Percentiles rank a stretch among this genome's conserved stretches.
phyloP scores from a whole-genome alignment of 2,329 filamentous ascomycete genomes.

The Xylariaceae sp. region DNA sequence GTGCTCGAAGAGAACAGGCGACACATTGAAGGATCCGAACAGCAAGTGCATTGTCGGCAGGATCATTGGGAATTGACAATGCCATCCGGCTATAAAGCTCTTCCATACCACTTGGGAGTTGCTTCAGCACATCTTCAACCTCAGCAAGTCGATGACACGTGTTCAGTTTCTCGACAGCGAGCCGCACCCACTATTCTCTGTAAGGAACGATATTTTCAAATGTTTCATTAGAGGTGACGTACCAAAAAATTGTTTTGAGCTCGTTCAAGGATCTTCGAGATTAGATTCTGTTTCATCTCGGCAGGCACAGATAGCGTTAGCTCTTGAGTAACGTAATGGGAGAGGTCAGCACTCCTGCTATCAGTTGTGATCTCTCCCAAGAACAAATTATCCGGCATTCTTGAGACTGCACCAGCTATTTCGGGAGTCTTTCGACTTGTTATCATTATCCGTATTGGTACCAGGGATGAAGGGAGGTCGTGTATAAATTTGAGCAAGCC shows the following conservation, averaged over 20 bases:
- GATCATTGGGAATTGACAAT: conserved; percentile 13
- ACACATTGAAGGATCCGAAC: conserved; percentile 24
- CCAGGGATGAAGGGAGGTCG: conserved; percentile 10
- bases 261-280: not conserved
- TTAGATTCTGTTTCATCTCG: not conserved
- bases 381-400: conserved; percentile 4
- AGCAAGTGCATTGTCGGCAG: conserved; percentile 15
- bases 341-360: conserved; percentile 18
- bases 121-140: conserved; percentile 7
- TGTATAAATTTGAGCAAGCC: conserved; percentile 27
- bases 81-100: conserved; percentile 33
- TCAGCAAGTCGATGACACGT: conserved; percentile 8
- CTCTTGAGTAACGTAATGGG: not conserved
- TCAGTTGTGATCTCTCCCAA: conserved; percentile 10
- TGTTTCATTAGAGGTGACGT: not conserved
- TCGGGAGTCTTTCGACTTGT: conserved; percentile 28
- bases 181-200: conserved; percentile 11
- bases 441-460: conserved; percentile 30
- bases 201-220: not conserved
- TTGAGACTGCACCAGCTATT: conserved; percentile 16
- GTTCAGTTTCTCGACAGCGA: conserved; percentile 6
- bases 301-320: not conserved
- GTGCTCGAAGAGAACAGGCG: conserved; percentile 20
- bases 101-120: conserved; percentile 13
- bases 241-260: conserved; percentile 9